phyloP scores from a whole-genome alignment of 2,329 filamentous ascomycete genomes.

The Pestalotiopsis sp. region DNA sequence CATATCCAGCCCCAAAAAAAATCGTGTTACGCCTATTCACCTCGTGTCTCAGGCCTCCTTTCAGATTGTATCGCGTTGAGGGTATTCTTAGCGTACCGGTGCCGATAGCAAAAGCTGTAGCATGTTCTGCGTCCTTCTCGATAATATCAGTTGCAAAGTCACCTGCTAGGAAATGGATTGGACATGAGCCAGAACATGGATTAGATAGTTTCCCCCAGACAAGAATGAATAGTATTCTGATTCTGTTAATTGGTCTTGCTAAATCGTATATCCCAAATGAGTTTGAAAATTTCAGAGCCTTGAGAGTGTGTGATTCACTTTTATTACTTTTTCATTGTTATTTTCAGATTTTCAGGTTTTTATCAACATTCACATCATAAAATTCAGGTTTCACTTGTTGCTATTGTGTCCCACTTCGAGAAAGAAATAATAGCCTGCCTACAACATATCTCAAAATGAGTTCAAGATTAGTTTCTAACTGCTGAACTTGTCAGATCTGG shows the following conservation, averaged over 20 bases:
- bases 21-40: neutral
- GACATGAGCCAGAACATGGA: neutral
- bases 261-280: neutral
- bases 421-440: too few relatives aligned
- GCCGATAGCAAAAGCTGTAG: neutral
- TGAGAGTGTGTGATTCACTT: too few relatives aligned
- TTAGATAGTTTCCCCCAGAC: slow-evolving; percentile 1
- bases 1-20: neutral
- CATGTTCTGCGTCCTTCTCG: too few relatives aligned
- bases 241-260: neutral
- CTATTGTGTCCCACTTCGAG: too few relatives aligned
- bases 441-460: neutral
- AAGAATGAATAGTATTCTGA: neutral
- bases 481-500: neutral
- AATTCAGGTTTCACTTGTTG: too few relatives aligned
- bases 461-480: neutral
- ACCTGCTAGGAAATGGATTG: too few relatives aligned
- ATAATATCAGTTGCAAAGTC: too few relatives aligned
- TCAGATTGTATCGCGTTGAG: neutral
- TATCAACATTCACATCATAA: too few relatives aligned
- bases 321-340: too few relatives aligned
- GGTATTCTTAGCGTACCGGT: neutral
- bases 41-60: neutral
- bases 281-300: too few relatives aligned
- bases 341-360: too few relatives aligned